Conservation (phyloP, 2,329 filamentous ascomycete species). For the Anisogramma anomala region DNA sequence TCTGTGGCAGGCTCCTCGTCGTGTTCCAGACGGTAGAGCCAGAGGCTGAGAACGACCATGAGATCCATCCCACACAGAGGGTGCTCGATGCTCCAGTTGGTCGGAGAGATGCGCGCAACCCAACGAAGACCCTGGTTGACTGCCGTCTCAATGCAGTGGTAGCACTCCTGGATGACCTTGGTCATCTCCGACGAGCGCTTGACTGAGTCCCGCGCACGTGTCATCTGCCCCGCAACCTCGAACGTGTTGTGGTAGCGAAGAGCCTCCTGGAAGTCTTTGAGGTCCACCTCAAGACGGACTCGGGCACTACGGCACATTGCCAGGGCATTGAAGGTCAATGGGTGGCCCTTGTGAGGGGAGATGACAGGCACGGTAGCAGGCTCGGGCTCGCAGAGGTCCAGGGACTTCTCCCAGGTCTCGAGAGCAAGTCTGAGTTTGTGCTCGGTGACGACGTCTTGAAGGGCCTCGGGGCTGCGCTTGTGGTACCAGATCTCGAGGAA, state of each 20-base stretch:
- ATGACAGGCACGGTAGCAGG: slow-evolving; percentile 78
- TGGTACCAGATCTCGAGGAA: slow-evolving; percentile 99
- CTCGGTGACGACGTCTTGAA: slow-evolving; percentile 95
- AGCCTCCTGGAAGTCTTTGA: slow-evolving; percentile 92
- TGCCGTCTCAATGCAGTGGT: slow-evolving; percentile 93
- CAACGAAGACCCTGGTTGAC: slow-evolving; percentile 90
- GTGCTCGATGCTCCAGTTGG: slow-evolving; percentile 98
- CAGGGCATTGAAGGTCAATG: slow-evolving; percentile 95
- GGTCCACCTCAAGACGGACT: slow-evolving; percentile 81
- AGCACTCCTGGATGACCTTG: slow-evolving; percentile 96
- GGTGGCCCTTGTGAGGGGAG: slow-evolving; percentile 90
- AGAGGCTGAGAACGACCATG: slow-evolving; percentile 94
- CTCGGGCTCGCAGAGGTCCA: slow-evolving; percentile 88
- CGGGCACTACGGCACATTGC: slow-evolving; percentile 93
- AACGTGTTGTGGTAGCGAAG: slow-evolving; percentile 94
- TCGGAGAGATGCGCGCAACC: slow-evolving; percentile 94
- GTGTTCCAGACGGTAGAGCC: slow-evolving; percentile 98
- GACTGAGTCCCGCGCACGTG: slow-evolving; percentile 81
- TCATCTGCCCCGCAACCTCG: slow-evolving; percentile 95
- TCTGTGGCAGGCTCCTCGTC: slow-evolving; percentile 84
- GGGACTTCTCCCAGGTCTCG: slow-evolving; percentile 97
- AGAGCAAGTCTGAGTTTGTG: slow-evolving; percentile 93
- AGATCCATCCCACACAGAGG: slow-evolving; percentile 92
- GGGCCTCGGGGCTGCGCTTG: slow-evolving; percentile 92
- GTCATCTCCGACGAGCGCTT: slow-evolving; percentile 96